phyloP scores from a whole-genome alignment of 2,329 filamentous ascomycete genomes.

The Colletotrichum siamense region DNA sequence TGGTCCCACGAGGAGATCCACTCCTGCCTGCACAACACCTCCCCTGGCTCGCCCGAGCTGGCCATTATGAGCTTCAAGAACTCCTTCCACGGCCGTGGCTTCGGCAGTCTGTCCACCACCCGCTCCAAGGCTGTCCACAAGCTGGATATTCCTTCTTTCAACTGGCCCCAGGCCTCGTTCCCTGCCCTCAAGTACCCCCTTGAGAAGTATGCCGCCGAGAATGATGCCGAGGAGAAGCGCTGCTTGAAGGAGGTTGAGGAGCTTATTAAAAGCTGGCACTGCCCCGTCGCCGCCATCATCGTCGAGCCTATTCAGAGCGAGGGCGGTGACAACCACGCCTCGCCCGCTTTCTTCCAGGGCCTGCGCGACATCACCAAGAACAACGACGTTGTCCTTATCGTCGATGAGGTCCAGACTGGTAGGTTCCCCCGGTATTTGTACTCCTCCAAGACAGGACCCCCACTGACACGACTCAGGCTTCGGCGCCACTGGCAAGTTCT shows the following conservation, averaged over 20 bases:
- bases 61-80: slow-evolving; percentile 81
- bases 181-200: slow-evolving; percentile 80
- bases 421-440: not conserved
- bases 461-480: slow-evolving; percentile 54
- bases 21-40: slow-evolving; percentile 73
- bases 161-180: slow-evolving; percentile 87
- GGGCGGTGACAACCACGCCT: slow-evolving; percentile 85
- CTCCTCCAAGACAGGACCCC: accelerated
- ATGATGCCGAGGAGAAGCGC: slow-evolving; percentile 72
- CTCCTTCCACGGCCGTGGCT: slow-evolving; percentile 82
- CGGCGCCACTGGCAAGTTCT: slow-evolving; percentile 86
- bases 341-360: slow-evolving; percentile 77
- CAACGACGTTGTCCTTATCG: slow-evolving; percentile 75
- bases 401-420: slow-evolving; percentile 80
- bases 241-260: slow-evolving; percentile 77
- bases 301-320: slow-evolving; percentile 85
- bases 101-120: slow-evolving; percentile 79
- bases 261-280: slow-evolving; percentile 70
- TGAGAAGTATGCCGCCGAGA: slow-evolving; percentile 71
- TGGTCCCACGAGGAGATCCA: slow-evolving; percentile 74
- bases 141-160: slow-evolving; percentile 85
- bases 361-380: slow-evolving; percentile 75
- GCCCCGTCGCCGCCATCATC: slow-evolving; percentile 75
- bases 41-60: slow-evolving; percentile 75
- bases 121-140: slow-evolving; percentile 87